Base-by-base conservation (phyloP, 2,329 filamentous ascomycete genomes). In the Fusarium subglutinans region DNA sequence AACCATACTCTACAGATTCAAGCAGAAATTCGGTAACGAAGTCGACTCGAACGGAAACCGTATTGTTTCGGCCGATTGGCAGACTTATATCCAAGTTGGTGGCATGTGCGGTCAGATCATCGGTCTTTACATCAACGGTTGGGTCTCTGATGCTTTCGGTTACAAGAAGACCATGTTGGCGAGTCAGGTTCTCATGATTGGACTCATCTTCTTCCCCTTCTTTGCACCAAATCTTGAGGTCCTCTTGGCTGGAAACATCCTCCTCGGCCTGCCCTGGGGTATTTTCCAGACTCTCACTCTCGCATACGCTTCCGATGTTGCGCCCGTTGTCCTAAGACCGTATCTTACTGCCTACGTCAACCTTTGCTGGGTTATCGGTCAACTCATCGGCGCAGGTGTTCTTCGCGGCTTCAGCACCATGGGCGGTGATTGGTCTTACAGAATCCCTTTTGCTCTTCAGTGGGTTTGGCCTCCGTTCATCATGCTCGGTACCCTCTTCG, bases 261-360 rank as follows among this genome's bases (percentile, higher is more conserved):
- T 87, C 6, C 82, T 83, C 20, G 86, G 86, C 13, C 78, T 87
- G 8, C 85, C 86, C 0, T 87, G 85, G 81, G 83, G 83, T 17
- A 80, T 83, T 24, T 85, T 88, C 77, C 84, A 86, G 71, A 87
- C 86, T 0, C 73, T 87, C 13, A 83, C 83, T 0, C 83, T 84
- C 0, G 84, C 86, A 0, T 88, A 88, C 60, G 86, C 86, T 5
- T 83, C 86, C 3, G 86, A 88, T 47, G 82, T 85, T 43, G 82
- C 81, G 38, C 83, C 83, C 2, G 82, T 77, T 63, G 85, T 83
- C 3, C 82, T 88, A 1, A 82, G 86, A 17, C 81, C 83, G 8
- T 87, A 87, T 55, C 81, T 88, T 10, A 87, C 84, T 15, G 83
- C 82, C 9, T 85, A 86, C 48, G 82, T 85, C 45, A 87, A 87